Conservation (phyloP, 345 rosid genomes). For the Ceriops zippeliana region DNA sequence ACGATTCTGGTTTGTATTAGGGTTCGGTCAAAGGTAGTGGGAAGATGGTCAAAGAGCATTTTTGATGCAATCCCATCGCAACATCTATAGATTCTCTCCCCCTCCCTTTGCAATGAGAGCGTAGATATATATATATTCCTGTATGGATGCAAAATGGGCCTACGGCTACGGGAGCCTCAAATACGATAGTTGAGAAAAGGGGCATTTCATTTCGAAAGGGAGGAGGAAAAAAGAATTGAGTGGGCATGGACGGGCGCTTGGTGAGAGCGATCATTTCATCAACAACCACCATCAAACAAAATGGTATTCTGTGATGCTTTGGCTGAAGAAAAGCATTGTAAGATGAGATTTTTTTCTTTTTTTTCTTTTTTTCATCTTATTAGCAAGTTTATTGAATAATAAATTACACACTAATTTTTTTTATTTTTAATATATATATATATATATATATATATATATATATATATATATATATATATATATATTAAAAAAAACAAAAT, state of each 20-base stretch:
- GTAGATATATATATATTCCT: slow-evolving; percentile 4
- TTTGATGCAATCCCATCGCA: slow-evolving; percentile 45
- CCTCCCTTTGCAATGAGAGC: not conserved
- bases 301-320: slow-evolving; percentile 30
- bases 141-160: not conserved
- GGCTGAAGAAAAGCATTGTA: slow-evolving; percentile 18
- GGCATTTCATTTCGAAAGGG: not conserved
- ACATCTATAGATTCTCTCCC: slow-evolving; percentile 9
- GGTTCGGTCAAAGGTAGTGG: slow-evolving; percentile 35
- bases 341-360: slow-evolving; percentile 9
- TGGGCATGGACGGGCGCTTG: slow-evolving; percentile 22
- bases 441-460: too few relatives aligned
- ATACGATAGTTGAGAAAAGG: slow-evolving; percentile 5
- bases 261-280: slow-evolving; percentile 51
- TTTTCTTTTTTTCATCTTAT: not conserved
- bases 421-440: too few relatives aligned
- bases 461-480: too few relatives aligned
- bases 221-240: not conserved
- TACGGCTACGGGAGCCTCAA: not conserved
- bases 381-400: too few relatives aligned
- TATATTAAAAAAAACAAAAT: too few relatives aligned
- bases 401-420: too few relatives aligned
- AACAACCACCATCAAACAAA: slow-evolving; percentile 40
- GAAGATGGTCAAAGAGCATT: slow-evolving; percentile 46
- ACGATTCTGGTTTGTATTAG: slow-evolving; percentile 8